These are phyloP conservation scores for Suillus subalutaceus DNA, from an alignment of 768 basidiomycete genomes.

Conservation along the genomic window DNA sequence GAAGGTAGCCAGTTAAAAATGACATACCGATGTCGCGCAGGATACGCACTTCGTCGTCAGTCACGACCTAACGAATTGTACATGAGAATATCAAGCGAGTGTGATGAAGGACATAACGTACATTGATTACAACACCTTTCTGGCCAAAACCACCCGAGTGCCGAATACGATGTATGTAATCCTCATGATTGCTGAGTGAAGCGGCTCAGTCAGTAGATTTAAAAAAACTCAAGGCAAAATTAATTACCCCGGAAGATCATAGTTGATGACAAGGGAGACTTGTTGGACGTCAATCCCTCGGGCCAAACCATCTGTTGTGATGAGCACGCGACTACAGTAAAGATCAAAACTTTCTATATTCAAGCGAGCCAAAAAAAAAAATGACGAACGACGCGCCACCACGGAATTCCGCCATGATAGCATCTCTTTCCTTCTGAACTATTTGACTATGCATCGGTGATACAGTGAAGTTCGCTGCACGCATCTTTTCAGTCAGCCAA, in stretches of 20 bases:
- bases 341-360: constrained; percentile 6
- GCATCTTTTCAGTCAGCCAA: constrained; percentile 99
- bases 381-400: constrained; percentile 81
- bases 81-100: constrained; percentile 21
- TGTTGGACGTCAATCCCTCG: constrained; percentile 98
- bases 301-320: constrained; percentile 97
- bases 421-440: constrained; percentile 93
- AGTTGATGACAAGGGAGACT: constrained; percentile 96
- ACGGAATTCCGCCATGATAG: constrained; percentile 97
- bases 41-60: constrained; percentile 94
- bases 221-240: constrained; percentile 11
- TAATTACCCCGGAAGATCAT: constrained; percentile 89
- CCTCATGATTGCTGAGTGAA: constrained; percentile 82
- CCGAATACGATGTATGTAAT: constrained; percentile 99
- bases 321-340: constrained; percentile 76
- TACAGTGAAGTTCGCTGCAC: constrained; percentile 96
- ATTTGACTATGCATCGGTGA: constrained; percentile 96
- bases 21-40: constrained; percentile 91
- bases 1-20: constrained; percentile 11
- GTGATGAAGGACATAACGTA: constrained; percentile 41
- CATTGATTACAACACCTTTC: constrained; percentile 99
- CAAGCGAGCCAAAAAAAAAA: constrained; percentile 14
- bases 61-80: constrained; percentile 67
- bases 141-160: constrained; percentile 98
- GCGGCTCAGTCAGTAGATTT: constrained; percentile 16